Conservation (phyloP, 345 rosid species). For the Salix dunnii region DNA sequence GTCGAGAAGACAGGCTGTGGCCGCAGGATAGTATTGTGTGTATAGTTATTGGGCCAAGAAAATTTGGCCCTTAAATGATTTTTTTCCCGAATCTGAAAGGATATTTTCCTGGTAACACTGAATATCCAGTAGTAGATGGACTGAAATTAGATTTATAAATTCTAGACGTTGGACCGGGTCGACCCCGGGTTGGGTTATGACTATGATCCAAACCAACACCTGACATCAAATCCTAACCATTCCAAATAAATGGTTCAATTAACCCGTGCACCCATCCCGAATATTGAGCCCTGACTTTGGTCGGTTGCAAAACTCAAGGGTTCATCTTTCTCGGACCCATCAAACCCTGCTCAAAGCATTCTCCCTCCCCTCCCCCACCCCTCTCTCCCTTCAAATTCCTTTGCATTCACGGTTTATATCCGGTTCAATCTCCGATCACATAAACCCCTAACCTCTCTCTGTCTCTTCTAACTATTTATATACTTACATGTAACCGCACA, state of each 20-base stretch:
- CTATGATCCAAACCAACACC: no score
- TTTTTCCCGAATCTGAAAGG: background rate
- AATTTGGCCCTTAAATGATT: background rate
- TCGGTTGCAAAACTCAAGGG: no score
- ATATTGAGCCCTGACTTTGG: no score
- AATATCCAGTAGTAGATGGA: background rate
- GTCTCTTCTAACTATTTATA: background rate
- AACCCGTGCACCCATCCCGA: no score
- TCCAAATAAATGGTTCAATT: no score
- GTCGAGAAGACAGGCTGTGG: background rate
- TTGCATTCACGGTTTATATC: background rate
- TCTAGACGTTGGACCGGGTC: no score
- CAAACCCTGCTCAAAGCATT: background rate
- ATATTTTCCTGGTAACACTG: background rate
- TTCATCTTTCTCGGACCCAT: background rate
- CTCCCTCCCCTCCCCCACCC: background rate
- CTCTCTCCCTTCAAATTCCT: background rate
- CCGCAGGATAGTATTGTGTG: background rate
- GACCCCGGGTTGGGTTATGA: no score
- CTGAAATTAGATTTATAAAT: background rate
- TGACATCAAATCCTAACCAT: no score
- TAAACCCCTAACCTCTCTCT: slow-evolving; percentile 10
- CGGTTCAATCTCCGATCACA: slow-evolving; percentile 17
- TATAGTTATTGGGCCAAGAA: background rate
- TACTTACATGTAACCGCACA: background rate